Evolutionary conservation across 352 stramenopile genomes (phyloP).

Genomic region (Nothophytophthora sp.): DNA sequence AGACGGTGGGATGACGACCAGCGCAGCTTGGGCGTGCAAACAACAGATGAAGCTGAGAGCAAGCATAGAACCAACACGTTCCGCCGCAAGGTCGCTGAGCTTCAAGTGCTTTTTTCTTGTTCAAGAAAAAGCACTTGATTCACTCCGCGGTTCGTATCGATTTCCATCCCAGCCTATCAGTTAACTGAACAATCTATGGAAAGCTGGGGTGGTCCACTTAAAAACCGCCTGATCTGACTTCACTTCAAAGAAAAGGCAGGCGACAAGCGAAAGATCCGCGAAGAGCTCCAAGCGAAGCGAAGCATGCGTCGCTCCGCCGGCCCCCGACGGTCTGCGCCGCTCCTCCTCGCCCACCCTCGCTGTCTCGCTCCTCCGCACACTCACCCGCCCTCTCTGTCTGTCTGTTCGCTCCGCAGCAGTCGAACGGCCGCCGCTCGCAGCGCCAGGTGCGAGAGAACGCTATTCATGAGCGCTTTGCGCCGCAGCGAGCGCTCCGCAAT

Average conservation of each 20-base stretch:
- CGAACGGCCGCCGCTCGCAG: conserved; percentile 4
- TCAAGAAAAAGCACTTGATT: too few species aligned
- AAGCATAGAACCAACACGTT: too few species aligned
- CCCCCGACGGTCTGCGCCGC: conserved; percentile 17
- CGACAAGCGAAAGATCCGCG: conserved; percentile 20
- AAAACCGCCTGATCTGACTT: conserved; percentile 18
- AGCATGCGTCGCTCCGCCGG: conserved; percentile 18
- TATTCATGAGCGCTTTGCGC: not conserved
- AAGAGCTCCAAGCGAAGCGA: conserved; percentile 14
- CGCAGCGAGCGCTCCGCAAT: not conserved
- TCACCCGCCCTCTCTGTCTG: not conserved
- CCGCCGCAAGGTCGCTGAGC: too few species aligned
- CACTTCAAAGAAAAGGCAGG: conserved; percentile 17
- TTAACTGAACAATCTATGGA: too few species aligned
- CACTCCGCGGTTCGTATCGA: too few species aligned
- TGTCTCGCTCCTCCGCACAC: not conserved
- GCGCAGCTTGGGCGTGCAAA: too few species aligned
- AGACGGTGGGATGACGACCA: too few species aligned
- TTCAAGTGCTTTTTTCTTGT: too few species aligned
- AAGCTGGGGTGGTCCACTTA: too few species aligned
- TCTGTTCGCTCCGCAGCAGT: conserved; percentile 8
- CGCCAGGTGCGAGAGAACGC: conserved; percentile 10
- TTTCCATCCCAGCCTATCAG: too few species aligned
- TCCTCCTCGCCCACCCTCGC: not conserved
- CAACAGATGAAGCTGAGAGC: too few species aligned